These are phyloP conservation scores for Naegleria fowleri DNA, from an alignment of 208 protist genomes.

Conservation along the genomic window DNA sequence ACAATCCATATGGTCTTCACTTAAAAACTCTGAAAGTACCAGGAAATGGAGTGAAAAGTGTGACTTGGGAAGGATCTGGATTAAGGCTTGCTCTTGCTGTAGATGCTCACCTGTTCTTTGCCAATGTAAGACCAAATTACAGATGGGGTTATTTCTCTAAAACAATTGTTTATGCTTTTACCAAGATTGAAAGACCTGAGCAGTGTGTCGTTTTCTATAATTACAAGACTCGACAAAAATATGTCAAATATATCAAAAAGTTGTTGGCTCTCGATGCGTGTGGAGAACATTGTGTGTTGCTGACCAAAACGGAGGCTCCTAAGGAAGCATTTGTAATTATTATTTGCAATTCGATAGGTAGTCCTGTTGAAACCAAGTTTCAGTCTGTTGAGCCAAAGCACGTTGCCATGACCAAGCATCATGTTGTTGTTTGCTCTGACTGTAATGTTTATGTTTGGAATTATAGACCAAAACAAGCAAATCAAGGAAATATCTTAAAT, in stretches of 20 bases:
- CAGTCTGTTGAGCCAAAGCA: conserved; percentile 76
- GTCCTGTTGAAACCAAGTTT: conserved; percentile 79
- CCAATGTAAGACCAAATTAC: conserved; percentile 89
- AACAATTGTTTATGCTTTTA: conserved; percentile 83
- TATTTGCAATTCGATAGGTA: conserved; percentile 84
- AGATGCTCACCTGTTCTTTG: conserved; percentile 91
- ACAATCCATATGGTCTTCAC: conserved; percentile 74
- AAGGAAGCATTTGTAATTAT: conserved; percentile 26
- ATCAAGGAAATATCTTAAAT: background rate
- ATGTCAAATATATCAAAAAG: conserved; percentile 73
- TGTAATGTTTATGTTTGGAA: conserved; percentile 89
- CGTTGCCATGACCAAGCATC: conserved; percentile 74
- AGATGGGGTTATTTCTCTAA: conserved; percentile 85
- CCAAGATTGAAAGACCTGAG: conserved; percentile 74
- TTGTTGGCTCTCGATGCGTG: conserved; percentile 64
- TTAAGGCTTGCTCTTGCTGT: conserved; percentile 86
- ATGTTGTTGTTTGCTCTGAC: conserved; percentile 79
- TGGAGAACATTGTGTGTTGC: conserved; percentile 76
- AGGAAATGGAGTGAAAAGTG: conserved; percentile 65
- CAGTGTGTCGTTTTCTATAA: conserved; percentile 91
- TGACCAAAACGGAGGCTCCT: conserved; percentile 55
- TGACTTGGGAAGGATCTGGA: conserved; percentile 86
- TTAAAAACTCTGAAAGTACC: conserved; percentile 79
- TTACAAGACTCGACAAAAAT: conserved; percentile 74
- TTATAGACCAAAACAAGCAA: conserved; percentile 64